A percentile compares a stretch with the other conserved stretches of the same genome.
phyloP scores from a whole-genome alignment of 73 alveolate genomes.

The Paramecium primaurelia region DNA sequence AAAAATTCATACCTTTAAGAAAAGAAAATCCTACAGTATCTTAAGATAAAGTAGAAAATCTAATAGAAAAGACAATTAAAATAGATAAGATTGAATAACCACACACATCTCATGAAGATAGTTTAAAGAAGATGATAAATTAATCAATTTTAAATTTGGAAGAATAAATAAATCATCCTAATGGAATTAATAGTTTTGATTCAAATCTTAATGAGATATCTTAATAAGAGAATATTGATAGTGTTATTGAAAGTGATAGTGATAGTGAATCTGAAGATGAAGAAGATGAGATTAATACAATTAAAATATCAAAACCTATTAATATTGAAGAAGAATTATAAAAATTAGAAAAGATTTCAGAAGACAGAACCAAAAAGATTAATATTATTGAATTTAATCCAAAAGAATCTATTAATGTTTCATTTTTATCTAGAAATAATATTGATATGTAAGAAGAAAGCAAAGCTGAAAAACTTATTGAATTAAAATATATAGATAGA shows the following conservation, averaged over 20 bases:
- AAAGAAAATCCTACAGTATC: not conserved
- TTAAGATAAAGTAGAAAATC: not conserved
- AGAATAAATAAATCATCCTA: not conserved
- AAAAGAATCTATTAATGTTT: not conserved
- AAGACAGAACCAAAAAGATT: not conserved
- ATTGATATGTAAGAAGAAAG: not conserved
- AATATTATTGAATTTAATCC: not conserved
- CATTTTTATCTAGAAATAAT: not conserved
- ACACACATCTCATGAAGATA: not conserved
- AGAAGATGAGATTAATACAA: not conserved
- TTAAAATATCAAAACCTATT: not conserved
- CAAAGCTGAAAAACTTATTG: slow-evolving; percentile 30
- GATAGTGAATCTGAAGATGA: not conserved
- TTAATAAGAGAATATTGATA: not conserved
- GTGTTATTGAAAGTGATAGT: too few species aligned
- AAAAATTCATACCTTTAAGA: not conserved
- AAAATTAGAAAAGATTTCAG: not conserved
- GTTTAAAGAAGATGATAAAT: not conserved
- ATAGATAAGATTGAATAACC: not conserved
- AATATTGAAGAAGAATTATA: not conserved
- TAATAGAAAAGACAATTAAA: not conserved
- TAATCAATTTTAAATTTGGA: not conserved
- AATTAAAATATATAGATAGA: slow-evolving; percentile 16
- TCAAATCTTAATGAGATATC: not conserved
- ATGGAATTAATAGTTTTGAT: not conserved